Percentiles rank a stretch among this genome's conserved stretches.
These are phyloP conservation scores for Tulasnella sp. DNA, from an alignment of 768 basidiomycete genomes.

Conservation along the genomic window DNA sequence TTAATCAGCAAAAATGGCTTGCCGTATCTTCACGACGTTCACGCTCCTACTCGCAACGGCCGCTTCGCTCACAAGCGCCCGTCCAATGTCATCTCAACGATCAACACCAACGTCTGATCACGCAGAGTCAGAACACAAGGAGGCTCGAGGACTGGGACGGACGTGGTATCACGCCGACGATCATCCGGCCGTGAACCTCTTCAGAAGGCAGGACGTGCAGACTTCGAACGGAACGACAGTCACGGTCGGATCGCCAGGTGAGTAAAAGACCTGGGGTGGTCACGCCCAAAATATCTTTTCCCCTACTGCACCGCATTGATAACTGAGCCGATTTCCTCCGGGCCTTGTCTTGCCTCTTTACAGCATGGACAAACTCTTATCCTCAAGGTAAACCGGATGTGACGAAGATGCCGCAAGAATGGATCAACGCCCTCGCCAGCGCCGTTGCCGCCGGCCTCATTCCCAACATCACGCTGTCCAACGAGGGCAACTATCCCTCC, in stretches of 20 bases:
- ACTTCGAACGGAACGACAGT: neutral
- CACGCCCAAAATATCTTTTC: neutral
- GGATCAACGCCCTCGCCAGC: neutral
- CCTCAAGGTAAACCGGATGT: neutral
- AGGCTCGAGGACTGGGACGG: neutral
- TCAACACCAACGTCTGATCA: neutral
- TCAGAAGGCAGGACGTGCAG: neutral
- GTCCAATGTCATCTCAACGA: neutral
- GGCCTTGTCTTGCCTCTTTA: neutral
- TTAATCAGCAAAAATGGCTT: neutral
- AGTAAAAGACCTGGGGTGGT: neutral
- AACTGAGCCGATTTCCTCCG: neutral
- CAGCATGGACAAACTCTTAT: neutral
- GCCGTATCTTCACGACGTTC: neutral
- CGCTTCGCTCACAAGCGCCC: neutral
- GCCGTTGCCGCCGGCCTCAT: neutral
- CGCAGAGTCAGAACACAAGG: neutral
- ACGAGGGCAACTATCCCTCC: neutral
- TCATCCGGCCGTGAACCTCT: neutral
- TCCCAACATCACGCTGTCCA: neutral
- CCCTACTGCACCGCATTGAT: neutral
- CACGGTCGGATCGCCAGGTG: neutral
- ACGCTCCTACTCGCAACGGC: neutral
- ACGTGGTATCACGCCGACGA: neutral
- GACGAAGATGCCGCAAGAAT: slow-evolving; percentile 2